Percentiles rank a stretch among this genome's conserved stretches.
phyloP scores from a whole-genome alignment of 257 asterid genomes.

The Echites panduratus region DNA sequence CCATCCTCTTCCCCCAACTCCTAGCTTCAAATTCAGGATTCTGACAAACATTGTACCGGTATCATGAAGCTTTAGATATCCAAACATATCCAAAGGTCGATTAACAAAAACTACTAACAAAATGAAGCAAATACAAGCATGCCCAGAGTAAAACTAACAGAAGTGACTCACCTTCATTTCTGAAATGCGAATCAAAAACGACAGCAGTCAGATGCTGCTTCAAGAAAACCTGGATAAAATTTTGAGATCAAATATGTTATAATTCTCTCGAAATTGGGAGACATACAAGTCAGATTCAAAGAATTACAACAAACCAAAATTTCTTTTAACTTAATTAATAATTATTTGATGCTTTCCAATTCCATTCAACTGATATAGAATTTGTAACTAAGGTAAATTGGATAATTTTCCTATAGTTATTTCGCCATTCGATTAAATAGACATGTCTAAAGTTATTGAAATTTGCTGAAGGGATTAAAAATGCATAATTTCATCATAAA shows the following conservation, averaged over 20 bases:
- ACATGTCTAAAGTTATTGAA: not conserved
- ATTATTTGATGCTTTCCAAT: not conserved
- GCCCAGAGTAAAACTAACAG: not conserved
- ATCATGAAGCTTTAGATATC: not conserved
- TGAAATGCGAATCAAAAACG: conserved; percentile 69
- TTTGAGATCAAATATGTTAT: not conserved
- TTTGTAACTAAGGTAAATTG: not conserved
- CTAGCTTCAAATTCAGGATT: not conserved
- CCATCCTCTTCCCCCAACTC: too few species aligned
- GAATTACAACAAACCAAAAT: not conserved
- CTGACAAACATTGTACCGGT: not conserved
- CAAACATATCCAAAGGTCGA: not conserved
- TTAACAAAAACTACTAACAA: not conserved
- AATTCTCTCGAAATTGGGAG: conserved; percentile 6
- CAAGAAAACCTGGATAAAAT: conserved; percentile 70
- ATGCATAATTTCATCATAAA: not conserved
- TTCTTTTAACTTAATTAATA: not conserved
- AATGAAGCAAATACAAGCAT: not conserved
- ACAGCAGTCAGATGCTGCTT: conserved; percentile 72
- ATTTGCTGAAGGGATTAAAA: not conserved
- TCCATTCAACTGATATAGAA: not conserved
- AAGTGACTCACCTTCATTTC: conserved; percentile 37
- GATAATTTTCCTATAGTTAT: not conserved
- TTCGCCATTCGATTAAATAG: not conserved
- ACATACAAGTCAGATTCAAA: not conserved